These are phyloP conservation scores for Magnolia kwangsiensis DNA, from an alignment of 164 flowering plant species.

Conservation along the genomic window DNA sequence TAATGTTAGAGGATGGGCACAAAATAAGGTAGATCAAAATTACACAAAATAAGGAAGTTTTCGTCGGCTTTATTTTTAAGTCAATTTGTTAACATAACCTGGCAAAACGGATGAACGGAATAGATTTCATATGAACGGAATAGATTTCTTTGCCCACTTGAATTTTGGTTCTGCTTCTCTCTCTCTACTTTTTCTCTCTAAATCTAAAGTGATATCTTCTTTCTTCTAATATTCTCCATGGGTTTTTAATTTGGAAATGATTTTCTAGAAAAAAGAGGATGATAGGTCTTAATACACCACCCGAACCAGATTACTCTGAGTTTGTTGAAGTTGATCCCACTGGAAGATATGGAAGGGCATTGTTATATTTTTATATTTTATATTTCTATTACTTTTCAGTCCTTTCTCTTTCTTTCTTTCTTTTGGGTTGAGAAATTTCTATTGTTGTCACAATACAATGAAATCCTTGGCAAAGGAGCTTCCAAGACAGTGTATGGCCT, in stretches of 20 bases:
- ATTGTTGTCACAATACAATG: conserved; percentile 61
- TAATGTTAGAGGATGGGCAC: no score
- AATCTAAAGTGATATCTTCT: not conserved
- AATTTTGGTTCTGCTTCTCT: not conserved
- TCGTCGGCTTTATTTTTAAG: no score
- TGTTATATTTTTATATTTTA: not conserved
- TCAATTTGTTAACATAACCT: no score
- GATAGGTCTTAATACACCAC: conserved; percentile 30
- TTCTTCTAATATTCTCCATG: not conserved
- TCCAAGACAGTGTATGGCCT: conserved; percentile 86
- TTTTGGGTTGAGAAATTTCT: not conserved
- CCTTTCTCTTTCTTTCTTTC: not conserved
- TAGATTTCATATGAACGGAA: no score
- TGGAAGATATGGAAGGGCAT: conserved; percentile 90
- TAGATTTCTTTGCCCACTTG: no score
- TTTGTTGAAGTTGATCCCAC: conserved; percentile 95
- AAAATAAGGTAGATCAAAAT: no score
- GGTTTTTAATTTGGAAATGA: not conserved
- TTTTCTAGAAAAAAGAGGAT: conserved; percentile 15
- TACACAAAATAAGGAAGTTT: no score
- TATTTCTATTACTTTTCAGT: not conserved
- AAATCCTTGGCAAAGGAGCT: conserved; percentile 91
- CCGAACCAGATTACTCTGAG: conserved; percentile 40
- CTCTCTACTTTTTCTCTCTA: not conserved
- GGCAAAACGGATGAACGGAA: no score